Evolutionary conservation across 2,329 filamentous ascomycete species (phyloP).

Genomic region (Cladosporium sp.): DNA sequence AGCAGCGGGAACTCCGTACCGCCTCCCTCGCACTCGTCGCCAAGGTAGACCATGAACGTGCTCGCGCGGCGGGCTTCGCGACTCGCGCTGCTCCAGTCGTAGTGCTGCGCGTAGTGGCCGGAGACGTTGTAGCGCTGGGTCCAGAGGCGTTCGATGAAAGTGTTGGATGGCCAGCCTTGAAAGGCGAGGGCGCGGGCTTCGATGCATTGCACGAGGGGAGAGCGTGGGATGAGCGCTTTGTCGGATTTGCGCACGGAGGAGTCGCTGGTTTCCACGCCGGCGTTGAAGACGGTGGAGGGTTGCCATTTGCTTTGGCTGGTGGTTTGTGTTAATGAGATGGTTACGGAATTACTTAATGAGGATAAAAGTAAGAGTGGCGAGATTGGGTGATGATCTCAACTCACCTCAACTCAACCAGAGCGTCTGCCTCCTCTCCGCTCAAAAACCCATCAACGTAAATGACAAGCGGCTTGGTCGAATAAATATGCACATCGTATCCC

Average conservation of each 20-base stretch:
- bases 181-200: slow-evolving; percentile 55
- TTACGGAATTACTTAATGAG: no score
- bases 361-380: neutral
- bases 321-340: no score
- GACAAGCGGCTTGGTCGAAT: slow-evolving; percentile 52
- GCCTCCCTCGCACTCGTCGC: slow-evolving; percentile 51
- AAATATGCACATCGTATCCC: slow-evolving; percentile 43
- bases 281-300: slow-evolving; percentile 52
- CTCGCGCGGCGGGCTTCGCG: slow-evolving; percentile 40
- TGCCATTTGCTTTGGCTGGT: slow-evolving; percentile 44
- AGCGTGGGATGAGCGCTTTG: slow-evolving; percentile 46
- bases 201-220: slow-evolving; percentile 52
- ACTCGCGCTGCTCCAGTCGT: slow-evolving; percentile 49
- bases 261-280: slow-evolving; percentile 45
- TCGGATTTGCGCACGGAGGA: slow-evolving; percentile 50
- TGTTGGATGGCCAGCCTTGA: slow-evolving; percentile 56
- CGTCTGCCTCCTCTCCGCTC: slow-evolving; percentile 43
- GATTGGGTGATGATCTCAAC: slow-evolving; percentile 11
- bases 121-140: slow-evolving; percentile 55
- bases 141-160: slow-evolving; percentile 59
- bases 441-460: slow-evolving; percentile 57
- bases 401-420: slow-evolving; percentile 52
- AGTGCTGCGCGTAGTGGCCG: slow-evolving; percentile 58
- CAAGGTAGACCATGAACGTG: slow-evolving; percentile 61
- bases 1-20: slow-evolving; percentile 59